Evolutionary conservation across 495 filamentous ascomycete genomes (phyloP), one percentile per base, ranked within the genome.

Genomic region (Annulohypoxylon stygium): DNA sequence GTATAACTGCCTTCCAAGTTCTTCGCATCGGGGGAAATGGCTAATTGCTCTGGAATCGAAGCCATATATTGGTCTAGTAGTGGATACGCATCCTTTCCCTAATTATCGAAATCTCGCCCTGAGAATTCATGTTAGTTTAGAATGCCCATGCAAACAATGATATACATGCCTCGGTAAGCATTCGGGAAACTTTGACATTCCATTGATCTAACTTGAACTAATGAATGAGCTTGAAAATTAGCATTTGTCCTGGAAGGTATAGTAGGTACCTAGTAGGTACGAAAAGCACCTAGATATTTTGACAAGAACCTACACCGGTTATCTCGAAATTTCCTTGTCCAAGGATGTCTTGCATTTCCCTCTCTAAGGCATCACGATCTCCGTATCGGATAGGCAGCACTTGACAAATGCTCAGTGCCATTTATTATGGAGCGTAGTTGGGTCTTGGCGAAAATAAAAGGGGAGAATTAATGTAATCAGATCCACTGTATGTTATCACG

Each of bases 181-280:
- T 45, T 12, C 37, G 20, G 8, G 16, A 23, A 45, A 60, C 57
- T 20, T 11, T 10, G 7, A 60, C 57, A 4, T 12, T 41, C 57
- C 57, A 60, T 18, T n/a, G 57, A n/a, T 60, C 41, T 3, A n/a
- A 11, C n/a, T 45, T 20, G 14, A 45, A 60, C 57, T 60, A 37
- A 45, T 30, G 10, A 10, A 23, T 23, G 20, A 34, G 41, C 1
- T 4, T 45, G 20, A 12, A 26, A 54, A 30, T 26, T 34, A 54
- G 23, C 9, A 30, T 10, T 11, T 0, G 30, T 2, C 11, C 4
- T 11, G 2, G 20, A 1, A 23, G 20, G 20, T 23, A 23, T n/a
- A 3, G 26, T 33, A 12, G 26, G 23, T 54, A n/a, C 9, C 20
- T n/a, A 1, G 20, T 33, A 33, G 3, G 30, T 36, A 7, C 3